phyloP scores from a whole-genome alignment of 805 yeast genomes.

The Ogataea wickerhamii region DNA sequence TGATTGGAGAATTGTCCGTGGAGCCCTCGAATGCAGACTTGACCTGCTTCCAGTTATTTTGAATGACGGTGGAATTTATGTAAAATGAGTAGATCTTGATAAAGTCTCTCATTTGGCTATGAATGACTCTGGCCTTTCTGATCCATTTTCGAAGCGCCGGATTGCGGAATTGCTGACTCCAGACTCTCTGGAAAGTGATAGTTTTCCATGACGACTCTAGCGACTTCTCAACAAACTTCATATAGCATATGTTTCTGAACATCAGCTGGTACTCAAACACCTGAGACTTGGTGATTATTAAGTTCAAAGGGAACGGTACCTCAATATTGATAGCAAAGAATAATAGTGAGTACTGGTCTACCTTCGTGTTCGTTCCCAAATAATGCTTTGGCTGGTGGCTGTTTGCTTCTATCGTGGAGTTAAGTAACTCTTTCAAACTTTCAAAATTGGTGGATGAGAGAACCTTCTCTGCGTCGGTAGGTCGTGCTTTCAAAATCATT shows the following conservation, averaged over 20 bases:
- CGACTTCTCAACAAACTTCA: constrained; percentile 59
- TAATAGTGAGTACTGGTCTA: constrained; percentile 43
- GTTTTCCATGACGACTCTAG: constrained; percentile 71
- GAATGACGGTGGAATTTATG: constrained; percentile 56
- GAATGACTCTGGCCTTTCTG: constrained; percentile 50
- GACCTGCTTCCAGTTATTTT: constrained; percentile 48
- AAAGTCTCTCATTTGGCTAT: constrained; percentile 54
- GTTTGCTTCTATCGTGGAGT: constrained; percentile 37
- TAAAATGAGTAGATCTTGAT: constrained; percentile 53
- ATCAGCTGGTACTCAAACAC: constrained; percentile 75
- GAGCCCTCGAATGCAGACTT: constrained; percentile 24
- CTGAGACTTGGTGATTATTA: constrained; percentile 66
- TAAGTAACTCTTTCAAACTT: constrained; percentile 41
- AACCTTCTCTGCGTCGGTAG: constrained; percentile 52
- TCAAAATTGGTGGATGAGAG: constrained; percentile 43
- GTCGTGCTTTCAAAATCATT: constrained; percentile 50
- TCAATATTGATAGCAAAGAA: constrained; percentile 52
- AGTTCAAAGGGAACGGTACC: constrained; percentile 86
- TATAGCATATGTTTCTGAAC: constrained; percentile 62
- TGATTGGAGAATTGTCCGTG: constrained; percentile 13
- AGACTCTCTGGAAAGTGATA: constrained; percentile 57
- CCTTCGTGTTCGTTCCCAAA: constrained; percentile 29
- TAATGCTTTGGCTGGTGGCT: constrained; percentile 12
- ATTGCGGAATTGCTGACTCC: constrained; percentile 54
- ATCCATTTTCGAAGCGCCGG: constrained; percentile 50